Percentiles rank a stretch among this genome's conserved stretches.
phyloP scores from a whole-genome alignment of 1,284 basidiomycete genomes.

The Trametes sp. region DNA sequence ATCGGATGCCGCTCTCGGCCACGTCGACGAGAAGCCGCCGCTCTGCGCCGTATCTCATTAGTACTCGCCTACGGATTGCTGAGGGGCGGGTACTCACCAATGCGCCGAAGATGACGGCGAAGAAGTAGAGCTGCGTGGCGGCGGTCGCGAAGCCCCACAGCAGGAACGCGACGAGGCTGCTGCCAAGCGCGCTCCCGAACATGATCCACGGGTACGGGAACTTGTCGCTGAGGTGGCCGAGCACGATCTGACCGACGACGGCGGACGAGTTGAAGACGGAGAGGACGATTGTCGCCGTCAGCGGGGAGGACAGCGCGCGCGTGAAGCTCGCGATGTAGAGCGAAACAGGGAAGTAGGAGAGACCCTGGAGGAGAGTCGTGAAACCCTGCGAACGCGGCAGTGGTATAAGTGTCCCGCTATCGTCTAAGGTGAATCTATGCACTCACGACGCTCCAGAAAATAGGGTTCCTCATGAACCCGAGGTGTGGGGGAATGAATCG shows the following conservation, averaged over 20 bases:
- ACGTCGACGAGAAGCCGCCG: slow-evolving; percentile 38
- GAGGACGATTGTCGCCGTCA: slow-evolving; percentile 37
- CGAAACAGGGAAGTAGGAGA: slow-evolving; percentile 42
- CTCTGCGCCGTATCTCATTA: slow-evolving; percentile 23
- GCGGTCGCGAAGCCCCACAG: slow-evolving; percentile 39
- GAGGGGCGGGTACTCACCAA: slow-evolving; percentile 23
- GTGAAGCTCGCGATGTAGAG: slow-evolving; percentile 41
- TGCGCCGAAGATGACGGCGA: slow-evolving; percentile 40
- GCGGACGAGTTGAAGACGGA: slow-evolving; percentile 40
- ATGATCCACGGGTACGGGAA: slow-evolving; percentile 41
- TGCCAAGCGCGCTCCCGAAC: slow-evolving; percentile 34
- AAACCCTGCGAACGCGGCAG: slow-evolving; percentile 20
- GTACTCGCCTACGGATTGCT: no score
- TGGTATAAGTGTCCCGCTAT: not conserved
- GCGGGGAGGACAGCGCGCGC: slow-evolving; percentile 32
- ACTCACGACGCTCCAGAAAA: slow-evolving; percentile 40
- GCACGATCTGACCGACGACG: slow-evolving; percentile 38
- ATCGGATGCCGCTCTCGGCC: slow-evolving; percentile 37
- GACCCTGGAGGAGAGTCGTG: slow-evolving; percentile 36
- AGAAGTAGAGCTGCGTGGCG: slow-evolving; percentile 35
- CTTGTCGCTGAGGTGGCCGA: slow-evolving; percentile 38
- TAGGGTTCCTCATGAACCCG: slow-evolving; percentile 35
- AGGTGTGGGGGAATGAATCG: slow-evolving; percentile 37
- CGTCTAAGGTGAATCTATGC: not conserved
- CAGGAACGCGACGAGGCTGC: slow-evolving; percentile 37